Evolutionary conservation across 2,329 filamentous ascomycete genomes (phyloP), one percentile per base, ranked within the genome.

Genomic region (Neurospora sp.): DNA sequence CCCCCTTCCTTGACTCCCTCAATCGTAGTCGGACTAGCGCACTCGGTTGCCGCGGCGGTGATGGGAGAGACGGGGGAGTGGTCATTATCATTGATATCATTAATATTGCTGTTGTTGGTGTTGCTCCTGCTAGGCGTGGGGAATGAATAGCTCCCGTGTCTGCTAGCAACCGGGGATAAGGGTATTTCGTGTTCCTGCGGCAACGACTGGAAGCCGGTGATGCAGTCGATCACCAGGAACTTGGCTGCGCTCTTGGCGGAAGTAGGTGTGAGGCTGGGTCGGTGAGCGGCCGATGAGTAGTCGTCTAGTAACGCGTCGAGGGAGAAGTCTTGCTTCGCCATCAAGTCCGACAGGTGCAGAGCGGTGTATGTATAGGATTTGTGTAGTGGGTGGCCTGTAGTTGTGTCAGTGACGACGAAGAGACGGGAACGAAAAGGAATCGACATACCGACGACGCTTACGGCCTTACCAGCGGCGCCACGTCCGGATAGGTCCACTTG

Each of bases 211-310:
- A 87, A 83, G 69, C 83, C 84, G 8, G 86, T 88, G 75, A 88
- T 87, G 77, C 88, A 90, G 78, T 90, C 88, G 52, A 90, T 85
- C 6, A 90, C 85, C 0, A 90, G 82, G 15, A 89, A 86, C 37
- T 80, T 77, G 41, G 82, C 78, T 1, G 77, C 73, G 38, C 75
- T 77, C 46, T 76, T 74, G 75, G 67, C 77, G 74, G 73, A 76
- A 71, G 66, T 74, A 69, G 73, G 79, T 41, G 73, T 79, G 33
- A 78, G 72, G 62, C 76, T 79, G 41, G 77, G 78, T 72, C 73
- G 77, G 73, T 77, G 77, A 72, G 74, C 76, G 71, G 75, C 76
- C 68, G 72, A 79, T 65, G 77, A 77, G 70, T 74, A 77, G 66
- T 77, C 78, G n/a, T 73, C 72, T 15, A 88, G 79, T 17, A 88